Conservation (phyloP, 225 moss, liverwort and hornwort genomes). For the Antitrichia curtipendula region DNA sequence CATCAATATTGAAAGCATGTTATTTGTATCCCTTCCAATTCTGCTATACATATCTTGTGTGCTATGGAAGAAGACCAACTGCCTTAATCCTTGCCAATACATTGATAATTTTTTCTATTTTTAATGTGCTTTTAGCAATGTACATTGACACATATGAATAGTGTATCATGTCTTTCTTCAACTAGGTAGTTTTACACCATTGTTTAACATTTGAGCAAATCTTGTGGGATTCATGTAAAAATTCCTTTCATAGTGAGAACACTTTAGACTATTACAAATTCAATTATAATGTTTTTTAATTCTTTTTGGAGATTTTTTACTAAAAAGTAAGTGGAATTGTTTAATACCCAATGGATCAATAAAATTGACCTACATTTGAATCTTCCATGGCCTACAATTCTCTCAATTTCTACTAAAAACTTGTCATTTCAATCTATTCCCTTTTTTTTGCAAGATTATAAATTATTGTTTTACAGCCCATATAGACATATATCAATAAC, state of each 20-base stretch:
- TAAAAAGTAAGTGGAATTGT: too few species aligned
- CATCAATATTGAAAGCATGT: rapidly evolving
- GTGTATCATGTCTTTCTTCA: rapidly evolving
- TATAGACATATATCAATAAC: too few species aligned
- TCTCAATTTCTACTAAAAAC: too few species aligned
- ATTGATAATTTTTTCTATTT: not conserved
- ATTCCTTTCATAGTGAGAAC: rapidly evolving
- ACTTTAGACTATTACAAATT: not conserved
- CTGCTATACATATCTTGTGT: rapidly evolving
- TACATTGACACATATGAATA: rapidly evolving
- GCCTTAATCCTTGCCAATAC: not conserved
- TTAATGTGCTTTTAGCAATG: not conserved
- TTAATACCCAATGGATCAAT: too few species aligned
- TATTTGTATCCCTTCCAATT: not conserved
- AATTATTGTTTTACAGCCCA: too few species aligned
- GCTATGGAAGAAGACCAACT: rapidly evolving
- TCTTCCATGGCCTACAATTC: too few species aligned
- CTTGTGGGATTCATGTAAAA: not conserved
- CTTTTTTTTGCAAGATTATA: too few species aligned
- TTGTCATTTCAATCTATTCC: too few species aligned
- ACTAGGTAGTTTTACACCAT: not conserved
- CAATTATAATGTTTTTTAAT: too few species aligned
- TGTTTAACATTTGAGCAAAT: not conserved
- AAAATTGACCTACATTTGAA: too few species aligned
- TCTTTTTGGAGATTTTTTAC: too few species aligned